phyloP scores from a whole-genome alignment of 1,284 basidiomycete species.

The Ceratobasidium theobromae region DNA sequence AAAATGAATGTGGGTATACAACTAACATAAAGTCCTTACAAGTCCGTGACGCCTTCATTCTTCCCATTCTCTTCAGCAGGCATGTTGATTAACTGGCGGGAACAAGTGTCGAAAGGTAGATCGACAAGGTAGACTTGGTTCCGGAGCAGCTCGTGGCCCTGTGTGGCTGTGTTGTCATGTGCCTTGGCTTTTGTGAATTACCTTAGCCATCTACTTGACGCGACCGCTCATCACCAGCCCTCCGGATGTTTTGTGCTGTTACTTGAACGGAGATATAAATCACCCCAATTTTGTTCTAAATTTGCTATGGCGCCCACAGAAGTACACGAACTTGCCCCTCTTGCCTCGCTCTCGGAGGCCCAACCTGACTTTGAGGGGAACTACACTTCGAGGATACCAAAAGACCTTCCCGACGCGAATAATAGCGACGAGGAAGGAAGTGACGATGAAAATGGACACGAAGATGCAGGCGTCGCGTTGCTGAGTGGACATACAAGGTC shows the following conservation, averaged over 20 bases:
- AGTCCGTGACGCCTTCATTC: conserved; percentile 14
- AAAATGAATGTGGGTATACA: background rate
- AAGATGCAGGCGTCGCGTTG: conserved; percentile 9
- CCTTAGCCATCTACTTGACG: background rate
- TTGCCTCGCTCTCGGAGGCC: background rate
- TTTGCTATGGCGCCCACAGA: conserved; percentile 6
- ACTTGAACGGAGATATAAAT: background rate
- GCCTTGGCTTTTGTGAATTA: background rate
- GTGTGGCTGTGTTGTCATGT: too few relatives aligned
- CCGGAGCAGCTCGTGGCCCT: too few relatives aligned
- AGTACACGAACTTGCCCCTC: conserved; percentile 10
- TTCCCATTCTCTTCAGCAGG: background rate
- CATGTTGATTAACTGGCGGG: too few relatives aligned
- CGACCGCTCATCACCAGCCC: background rate
- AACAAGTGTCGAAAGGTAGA: background rate
- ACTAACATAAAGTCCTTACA: background rate
- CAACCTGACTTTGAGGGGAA: background rate
- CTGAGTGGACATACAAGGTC: conserved; percentile 9
- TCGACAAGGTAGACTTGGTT: background rate
- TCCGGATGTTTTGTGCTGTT: background rate
- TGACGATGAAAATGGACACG: conserved; percentile 2
- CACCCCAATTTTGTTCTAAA: background rate
- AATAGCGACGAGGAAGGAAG: conserved; percentile 11
- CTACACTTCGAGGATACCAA: background rate
- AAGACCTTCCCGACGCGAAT: background rate